phyloP scores from a whole-genome alignment of 768 basidiomycete species.

The Cytidiella melzeri region DNA sequence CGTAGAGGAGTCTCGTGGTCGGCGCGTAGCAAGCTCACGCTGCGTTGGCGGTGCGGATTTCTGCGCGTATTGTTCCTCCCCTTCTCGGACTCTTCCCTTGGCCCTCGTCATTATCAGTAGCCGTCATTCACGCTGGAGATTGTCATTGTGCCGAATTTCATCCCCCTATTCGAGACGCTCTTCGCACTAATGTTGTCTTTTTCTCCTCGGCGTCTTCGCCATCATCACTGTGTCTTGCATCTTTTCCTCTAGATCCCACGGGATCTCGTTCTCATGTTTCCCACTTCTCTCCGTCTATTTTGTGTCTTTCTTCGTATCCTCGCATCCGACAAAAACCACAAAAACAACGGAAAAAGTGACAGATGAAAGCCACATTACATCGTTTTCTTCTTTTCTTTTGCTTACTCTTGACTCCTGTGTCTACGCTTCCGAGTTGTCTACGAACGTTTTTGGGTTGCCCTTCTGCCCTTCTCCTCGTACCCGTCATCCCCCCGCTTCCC shows the following conservation, averaged over 20 bases:
- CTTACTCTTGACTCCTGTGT: slow-evolving; percentile 14
- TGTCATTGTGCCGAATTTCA: slow-evolving; percentile 31
- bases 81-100: neutral
- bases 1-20: neutral
- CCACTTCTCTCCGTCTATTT: slow-evolving; percentile 16
- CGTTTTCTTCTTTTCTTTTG: slow-evolving; percentile 17
- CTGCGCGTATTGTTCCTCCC: neutral
- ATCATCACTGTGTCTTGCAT: slow-evolving; percentile 3
- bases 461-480: slow-evolving; percentile 17
- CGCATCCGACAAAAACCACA: slow-evolving; percentile 32
- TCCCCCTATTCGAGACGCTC: slow-evolving; percentile 32
- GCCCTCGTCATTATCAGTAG: neutral
- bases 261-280: slow-evolving; percentile 13
- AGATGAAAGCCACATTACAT: slow-evolving; percentile 31
- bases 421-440: too few relatives aligned
- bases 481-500: slow-evolving; percentile 18
- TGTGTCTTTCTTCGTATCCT: slow-evolving; percentile 24
- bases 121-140: slow-evolving; percentile 11
- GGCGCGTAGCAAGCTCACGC: too few relatives aligned
- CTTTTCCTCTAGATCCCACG: neutral
- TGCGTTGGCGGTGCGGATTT: too few relatives aligned
- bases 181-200: slow-evolving; percentile 28
- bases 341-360: slow-evolving; percentile 41
- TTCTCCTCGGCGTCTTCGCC: slow-evolving; percentile 24
- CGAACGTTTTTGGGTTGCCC: slow-evolving; percentile 15